These are phyloP conservation scores for Backusella macrospora DNA, from an alignment of 192 early-diverging fungal genomes.

Conservation along the genomic window DNA sequence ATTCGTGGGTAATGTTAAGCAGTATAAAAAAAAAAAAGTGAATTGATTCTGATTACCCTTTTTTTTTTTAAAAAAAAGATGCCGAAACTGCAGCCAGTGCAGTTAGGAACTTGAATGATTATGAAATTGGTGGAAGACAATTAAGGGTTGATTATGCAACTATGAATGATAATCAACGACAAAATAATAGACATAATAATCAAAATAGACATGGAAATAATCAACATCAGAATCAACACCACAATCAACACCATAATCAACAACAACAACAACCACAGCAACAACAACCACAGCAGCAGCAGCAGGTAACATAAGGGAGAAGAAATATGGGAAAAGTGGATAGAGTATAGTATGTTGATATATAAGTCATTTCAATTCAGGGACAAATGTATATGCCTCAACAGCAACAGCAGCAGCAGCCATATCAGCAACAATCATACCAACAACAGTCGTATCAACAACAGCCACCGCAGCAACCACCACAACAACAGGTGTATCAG, in stretches of 20 bases:
- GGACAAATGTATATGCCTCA: neutral
- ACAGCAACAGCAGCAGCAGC: neutral
- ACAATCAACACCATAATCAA: neutral
- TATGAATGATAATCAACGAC: constrained; percentile 49
- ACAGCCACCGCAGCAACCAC: neutral
- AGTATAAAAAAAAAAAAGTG: neutral
- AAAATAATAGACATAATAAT: constrained; percentile 25
- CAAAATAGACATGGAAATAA: constrained; percentile 17
- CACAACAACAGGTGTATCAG: neutral
- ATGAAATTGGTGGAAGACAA: constrained; percentile 88
- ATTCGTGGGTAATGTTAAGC: constrained; percentile 60
- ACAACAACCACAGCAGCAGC: neutral
- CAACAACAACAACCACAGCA: neutral
- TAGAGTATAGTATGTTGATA: neutral
- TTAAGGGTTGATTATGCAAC: constrained; percentile 95
- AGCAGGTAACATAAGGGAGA: neutral
- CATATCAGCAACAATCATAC: neutral
- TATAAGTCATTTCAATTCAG: neutral
- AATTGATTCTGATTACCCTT: constrained; percentile 25
- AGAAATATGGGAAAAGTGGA: neutral
- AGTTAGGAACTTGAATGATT: constrained; percentile 89
- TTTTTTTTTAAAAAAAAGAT: constrained; percentile 47
- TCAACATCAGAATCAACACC: neutral
- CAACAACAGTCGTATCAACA: neutral
- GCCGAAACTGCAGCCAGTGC: constrained; percentile 90